Evolutionary conservation across 202 grass and related monocot genomes (phyloP).

Genomic region (Setaria italica): DNA sequence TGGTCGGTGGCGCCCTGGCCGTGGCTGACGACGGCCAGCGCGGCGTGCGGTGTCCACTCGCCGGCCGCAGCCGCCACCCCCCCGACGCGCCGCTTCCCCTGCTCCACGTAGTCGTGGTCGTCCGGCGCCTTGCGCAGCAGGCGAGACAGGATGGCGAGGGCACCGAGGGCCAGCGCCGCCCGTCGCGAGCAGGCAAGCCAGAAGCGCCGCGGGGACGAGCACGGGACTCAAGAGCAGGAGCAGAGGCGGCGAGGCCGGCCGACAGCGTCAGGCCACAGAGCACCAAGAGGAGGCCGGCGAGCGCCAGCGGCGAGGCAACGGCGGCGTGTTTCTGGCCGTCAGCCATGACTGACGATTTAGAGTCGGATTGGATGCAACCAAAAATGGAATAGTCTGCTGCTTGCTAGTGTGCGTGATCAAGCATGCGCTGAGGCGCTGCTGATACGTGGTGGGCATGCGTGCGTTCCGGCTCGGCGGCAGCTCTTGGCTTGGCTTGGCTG

Average conservation of each 20-base stretch:
- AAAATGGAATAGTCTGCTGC: no score
- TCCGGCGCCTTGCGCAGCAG: not conserved
- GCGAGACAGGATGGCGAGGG: not conserved
- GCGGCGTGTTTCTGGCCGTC: not conserved
- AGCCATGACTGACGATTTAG: not conserved
- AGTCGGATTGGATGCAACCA: no score
- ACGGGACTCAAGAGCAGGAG: slow-evolving; percentile 65
- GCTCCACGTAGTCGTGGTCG: slow-evolving; percentile 29
- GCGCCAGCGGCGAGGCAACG: not conserved
- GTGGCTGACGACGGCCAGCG: slow-evolving; percentile 24
- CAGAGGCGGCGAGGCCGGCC: slow-evolving; percentile 50
- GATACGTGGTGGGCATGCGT: no score
- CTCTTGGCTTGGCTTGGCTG: no score
- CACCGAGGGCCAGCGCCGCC: slow-evolving; percentile 47
- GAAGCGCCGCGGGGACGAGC: slow-evolving; percentile 54
- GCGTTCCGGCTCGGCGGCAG: no score
- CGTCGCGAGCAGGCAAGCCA: slow-evolving; percentile 41
- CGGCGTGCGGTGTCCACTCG: slow-evolving; percentile 44
- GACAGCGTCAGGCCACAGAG: slow-evolving; percentile 36
- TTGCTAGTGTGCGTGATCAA: no score
- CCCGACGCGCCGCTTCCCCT: slow-evolving; percentile 35
- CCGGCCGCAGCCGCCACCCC: slow-evolving; percentile 39
- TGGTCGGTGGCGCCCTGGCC: not conserved
- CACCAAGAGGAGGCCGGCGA: slow-evolving; percentile 30
- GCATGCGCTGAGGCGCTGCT: no score